phyloP scores from a whole-genome alignment of 495 filamentous ascomycete genomes.

The Penicillium macrosclerotiorum region DNA sequence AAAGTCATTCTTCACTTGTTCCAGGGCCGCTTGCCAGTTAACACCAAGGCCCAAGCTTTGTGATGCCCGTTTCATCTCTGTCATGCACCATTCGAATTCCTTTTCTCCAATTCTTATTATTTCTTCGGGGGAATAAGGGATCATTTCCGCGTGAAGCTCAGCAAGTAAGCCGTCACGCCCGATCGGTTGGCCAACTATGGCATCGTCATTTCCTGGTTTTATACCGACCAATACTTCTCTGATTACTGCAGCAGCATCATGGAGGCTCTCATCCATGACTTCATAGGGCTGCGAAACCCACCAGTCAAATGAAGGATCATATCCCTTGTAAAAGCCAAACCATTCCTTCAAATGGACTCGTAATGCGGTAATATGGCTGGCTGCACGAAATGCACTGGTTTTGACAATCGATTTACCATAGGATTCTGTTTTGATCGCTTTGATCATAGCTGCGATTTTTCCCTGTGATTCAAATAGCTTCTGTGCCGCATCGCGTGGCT shows the following conservation, averaged over 20 bases:
- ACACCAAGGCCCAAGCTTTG: slow-evolving; percentile 20
- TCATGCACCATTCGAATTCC: slow-evolving; percentile 21
- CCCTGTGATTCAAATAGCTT: slow-evolving; percentile 24
- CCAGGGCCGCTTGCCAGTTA: slow-evolving; percentile 47
- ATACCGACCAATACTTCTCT: slow-evolving; percentile 41
- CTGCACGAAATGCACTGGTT: slow-evolving; percentile 42
- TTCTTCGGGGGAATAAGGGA: slow-evolving; percentile 41
- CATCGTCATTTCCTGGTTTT: slow-evolving; percentile 31
- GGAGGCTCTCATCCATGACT: slow-evolving; percentile 27
- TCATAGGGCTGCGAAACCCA: slow-evolving; percentile 43
- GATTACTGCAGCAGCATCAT: slow-evolving; percentile 22
- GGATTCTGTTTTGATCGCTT: slow-evolving; percentile 11
- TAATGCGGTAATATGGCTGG: slow-evolving; percentile 30
- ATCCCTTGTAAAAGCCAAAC: slow-evolving; percentile 44
- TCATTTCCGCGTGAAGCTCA: slow-evolving; percentile 17
- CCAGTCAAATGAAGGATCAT: slow-evolving; percentile 50
- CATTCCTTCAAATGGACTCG: slow-evolving; percentile 35
- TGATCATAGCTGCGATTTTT: slow-evolving; percentile 19
- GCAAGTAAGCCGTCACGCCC: slow-evolving; percentile 39
- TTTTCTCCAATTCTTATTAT: slow-evolving; percentile 43
- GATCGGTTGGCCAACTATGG: slow-evolving; percentile 51
- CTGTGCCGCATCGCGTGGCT: slow-evolving; percentile 32
- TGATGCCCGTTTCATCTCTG: slow-evolving; percentile 25
- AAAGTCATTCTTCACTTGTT: slow-evolving; percentile 50
- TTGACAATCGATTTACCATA: slow-evolving; percentile 23